These are phyloP conservation scores for Suhomyces emberorum DNA, from an alignment of 805 yeast species.

Conservation along the genomic window DNA sequence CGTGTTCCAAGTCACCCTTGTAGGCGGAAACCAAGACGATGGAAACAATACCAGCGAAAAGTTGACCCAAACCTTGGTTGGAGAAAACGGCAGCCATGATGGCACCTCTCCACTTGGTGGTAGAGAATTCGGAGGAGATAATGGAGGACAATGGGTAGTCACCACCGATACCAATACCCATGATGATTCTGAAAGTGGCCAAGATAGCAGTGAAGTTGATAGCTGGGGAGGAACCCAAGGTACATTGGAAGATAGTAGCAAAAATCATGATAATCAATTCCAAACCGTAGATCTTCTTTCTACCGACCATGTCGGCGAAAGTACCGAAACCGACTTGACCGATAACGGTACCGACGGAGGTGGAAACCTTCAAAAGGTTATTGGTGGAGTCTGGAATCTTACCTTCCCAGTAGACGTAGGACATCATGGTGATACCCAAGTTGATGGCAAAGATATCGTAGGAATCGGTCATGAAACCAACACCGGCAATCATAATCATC, in stretches of 20 bases:
- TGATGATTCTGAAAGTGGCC: constrained; percentile 73
- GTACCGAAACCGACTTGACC: constrained; percentile 87
- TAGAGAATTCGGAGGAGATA: constrained; percentile 87
- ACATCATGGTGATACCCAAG: constrained; percentile 75
- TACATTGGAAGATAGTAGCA: constrained; percentile 77
- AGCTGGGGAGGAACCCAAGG: constrained; percentile 68
- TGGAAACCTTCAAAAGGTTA: constrained; percentile 80
- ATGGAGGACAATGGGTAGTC: constrained; percentile 94
- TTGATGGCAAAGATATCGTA: constrained; percentile 91
- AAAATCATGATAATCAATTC: constrained; percentile 82
- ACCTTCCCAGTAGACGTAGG: constrained; percentile 69
- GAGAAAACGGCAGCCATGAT: constrained; percentile 96
- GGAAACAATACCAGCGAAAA: constrained; percentile 82
- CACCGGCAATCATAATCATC: constrained; percentile 84
- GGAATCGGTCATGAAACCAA: constrained; percentile 90
- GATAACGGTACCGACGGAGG: constrained; percentile 90
- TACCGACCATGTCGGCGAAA: constrained; percentile 76
- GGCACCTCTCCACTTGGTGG: constrained; percentile 98
- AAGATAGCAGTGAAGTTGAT: constrained; percentile 71
- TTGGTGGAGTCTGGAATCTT: constrained; percentile 65
- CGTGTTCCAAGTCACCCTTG: constrained; percentile 53
- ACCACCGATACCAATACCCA: constrained; percentile 98
- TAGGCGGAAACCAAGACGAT: constrained; percentile 73
- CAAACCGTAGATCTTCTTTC: constrained; percentile 83
- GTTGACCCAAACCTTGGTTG: constrained; percentile 96